phyloP scores from a whole-genome alignment of 2,329 filamentous ascomycete species.

The Bertia moriformis region DNA sequence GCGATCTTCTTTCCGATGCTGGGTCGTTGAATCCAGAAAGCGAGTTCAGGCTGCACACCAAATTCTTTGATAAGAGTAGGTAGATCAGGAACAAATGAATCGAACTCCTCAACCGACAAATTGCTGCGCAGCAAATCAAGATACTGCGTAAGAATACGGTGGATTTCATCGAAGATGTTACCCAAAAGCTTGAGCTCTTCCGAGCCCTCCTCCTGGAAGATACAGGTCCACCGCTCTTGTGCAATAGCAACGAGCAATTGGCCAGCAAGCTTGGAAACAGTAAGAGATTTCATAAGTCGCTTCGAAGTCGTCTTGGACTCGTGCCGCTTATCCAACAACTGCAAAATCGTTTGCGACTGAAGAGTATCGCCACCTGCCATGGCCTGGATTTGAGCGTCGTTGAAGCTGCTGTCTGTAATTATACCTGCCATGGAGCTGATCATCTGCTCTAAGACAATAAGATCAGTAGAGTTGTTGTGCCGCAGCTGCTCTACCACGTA shows the following conservation, averaged over 20 bases:
- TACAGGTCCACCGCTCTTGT: slow-evolving; percentile 76
- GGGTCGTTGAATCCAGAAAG: slow-evolving; percentile 69
- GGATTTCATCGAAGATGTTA: slow-evolving; percentile 79
- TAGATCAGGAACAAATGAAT: slow-evolving; percentile 62
- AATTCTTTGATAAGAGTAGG: slow-evolving; percentile 62
- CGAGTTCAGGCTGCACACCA: slow-evolving; percentile 64
- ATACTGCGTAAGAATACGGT: slow-evolving; percentile 73
- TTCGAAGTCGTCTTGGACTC: slow-evolving; percentile 61
- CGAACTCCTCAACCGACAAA: slow-evolving; percentile 62
- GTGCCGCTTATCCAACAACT: slow-evolving; percentile 69
- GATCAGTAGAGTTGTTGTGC: slow-evolving; percentile 71
- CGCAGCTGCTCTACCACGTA: slow-evolving; percentile 79
- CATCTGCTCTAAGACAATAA: slow-evolving; percentile 82
- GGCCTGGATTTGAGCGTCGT: slow-evolving; percentile 70
- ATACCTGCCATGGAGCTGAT: slow-evolving; percentile 90
- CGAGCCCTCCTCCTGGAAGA: slow-evolving; percentile 58
- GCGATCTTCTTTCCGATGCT: slow-evolving; percentile 57
- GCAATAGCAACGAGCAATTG: slow-evolving; percentile 80
- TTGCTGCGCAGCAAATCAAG: slow-evolving; percentile 77
- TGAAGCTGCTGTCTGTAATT: slow-evolving; percentile 72
- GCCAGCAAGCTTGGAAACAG: slow-evolving; percentile 63
- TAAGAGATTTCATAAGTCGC: slow-evolving; percentile 65
- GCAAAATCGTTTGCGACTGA: slow-evolving; percentile 65
- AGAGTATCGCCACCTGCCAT: slow-evolving; percentile 77
- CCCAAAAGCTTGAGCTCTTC: slow-evolving; percentile 80